phyloP scores from a whole-genome alignment of 345 rosid species.

The Eucalyptus pauciflora region DNA sequence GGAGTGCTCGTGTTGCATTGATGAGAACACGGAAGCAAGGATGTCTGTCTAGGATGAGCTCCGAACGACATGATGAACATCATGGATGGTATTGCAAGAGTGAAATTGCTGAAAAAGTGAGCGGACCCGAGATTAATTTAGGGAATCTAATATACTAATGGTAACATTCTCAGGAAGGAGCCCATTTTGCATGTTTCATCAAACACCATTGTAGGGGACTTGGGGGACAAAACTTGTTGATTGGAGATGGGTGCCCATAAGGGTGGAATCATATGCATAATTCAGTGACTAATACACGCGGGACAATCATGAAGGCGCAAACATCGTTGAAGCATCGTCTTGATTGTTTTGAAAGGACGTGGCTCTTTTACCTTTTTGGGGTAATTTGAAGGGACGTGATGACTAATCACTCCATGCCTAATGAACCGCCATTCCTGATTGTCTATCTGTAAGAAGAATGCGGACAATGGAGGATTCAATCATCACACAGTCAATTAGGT shows the following conservation, averaged over 20 bases:
- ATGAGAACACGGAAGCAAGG: not conserved
- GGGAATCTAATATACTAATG: not conserved
- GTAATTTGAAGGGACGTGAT: not conserved
- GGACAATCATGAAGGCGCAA: not conserved
- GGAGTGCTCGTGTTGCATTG: not conserved
- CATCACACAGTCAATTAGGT: not conserved
- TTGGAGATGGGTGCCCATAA: not conserved
- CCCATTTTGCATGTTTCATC: not conserved
- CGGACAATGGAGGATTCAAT: not conserved
- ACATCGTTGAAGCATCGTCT: not conserved
- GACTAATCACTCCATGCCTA: not conserved
- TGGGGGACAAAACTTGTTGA: not conserved
- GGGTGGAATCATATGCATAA: not conserved
- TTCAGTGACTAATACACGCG: not conserved
- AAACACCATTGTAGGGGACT: not conserved
- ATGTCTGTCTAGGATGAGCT: not conserved
- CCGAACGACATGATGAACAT: not conserved
- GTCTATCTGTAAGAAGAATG: not conserved
- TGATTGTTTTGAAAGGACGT: not conserved
- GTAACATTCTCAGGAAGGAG: not conserved
- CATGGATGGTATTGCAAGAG: not conserved
- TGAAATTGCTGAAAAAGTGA: not conserved
- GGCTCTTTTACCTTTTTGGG: not conserved
- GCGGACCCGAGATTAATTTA: not conserved
- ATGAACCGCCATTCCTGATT: not conserved